Base-by-base conservation (phyloP, 1,284 basidiomycete genomes). In the Vanrija sp. region DNA sequence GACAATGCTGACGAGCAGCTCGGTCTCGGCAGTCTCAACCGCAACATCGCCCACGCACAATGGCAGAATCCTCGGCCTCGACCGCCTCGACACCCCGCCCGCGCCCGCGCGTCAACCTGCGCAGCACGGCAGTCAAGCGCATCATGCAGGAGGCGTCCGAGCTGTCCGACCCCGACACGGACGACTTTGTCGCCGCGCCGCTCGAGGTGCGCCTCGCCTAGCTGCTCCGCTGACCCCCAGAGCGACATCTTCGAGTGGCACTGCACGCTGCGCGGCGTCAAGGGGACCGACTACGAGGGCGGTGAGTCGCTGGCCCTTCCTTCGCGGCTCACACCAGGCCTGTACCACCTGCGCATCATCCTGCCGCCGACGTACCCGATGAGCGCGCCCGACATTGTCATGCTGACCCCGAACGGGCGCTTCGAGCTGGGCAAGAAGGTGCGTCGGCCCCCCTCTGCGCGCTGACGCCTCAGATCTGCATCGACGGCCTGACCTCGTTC, bases 371-470 rank as follows among this genome's bases (percentile, higher is more conserved):
- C 91, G 77, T 97, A 96, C 69, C 94, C 94, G 27, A 95, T 97
- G 77, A 84, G 89, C 55, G 91, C 94, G 16, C 94, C 94, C 15
- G 88, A 91, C 47, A 84, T 98, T 66, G 87, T 95, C 83, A 83
- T 97, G 77, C 83, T 98, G 47, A 98, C 94, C 7, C 94, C 94
- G 4, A 96, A 90, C 67, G 94, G 94, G 16, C 83, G 94, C 39
- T 98, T 96, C 71, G 93, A 97, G 76, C 80, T 93, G 45, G 91
- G 94, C 71, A 93, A 91, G 59, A 96, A 96, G 85, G 92, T 90
- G 68, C 63, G 82, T 64, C 12, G 15, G 25, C 15, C 14, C 1
- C 12, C 41, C 3, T 20, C 4, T 8, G 18, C 16, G 3, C 24
- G 4, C 67, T 71, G 25, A 66, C 63, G 31, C 56, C 10, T 4